Base-by-base conservation (phyloP, 192 early-diverging fungal genomes). In the Coemansia sp. region DNA sequence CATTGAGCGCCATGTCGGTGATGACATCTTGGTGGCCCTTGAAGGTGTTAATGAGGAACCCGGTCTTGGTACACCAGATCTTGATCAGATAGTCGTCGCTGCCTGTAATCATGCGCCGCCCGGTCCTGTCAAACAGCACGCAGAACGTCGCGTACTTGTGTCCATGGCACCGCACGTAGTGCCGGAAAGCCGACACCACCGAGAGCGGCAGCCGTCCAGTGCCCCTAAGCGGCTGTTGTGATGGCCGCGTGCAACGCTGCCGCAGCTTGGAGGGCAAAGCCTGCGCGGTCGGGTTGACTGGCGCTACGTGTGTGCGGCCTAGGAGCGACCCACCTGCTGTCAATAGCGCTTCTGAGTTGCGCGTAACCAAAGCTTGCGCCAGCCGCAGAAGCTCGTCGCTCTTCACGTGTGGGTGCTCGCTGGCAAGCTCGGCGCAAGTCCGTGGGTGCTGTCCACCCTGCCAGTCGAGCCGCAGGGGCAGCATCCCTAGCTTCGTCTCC, bases 11-110 rank as follows among this genome's bases (percentile, higher is more conserved):
- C 57, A 96, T 86, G 65, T 93, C 92, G 0, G 89, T 87, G 50
- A 96, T 89, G 38, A 91, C 90, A 38, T 86, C 84, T 39, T 84
- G 73, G 64, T 96, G 94, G 13, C 93, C 93, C 62, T 93, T 87
- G n/a, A 96, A 80, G 0, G 93, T 91, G 72, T 92, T 86, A 39
- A 96, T 87, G 10, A 94, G 82, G 61, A 86, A 89, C 32, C 93
- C 94, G 7, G 91, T 89, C 2, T 86, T 77, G 21, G 91, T 86
- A 72, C 91, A 91, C 93, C 93, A 96, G 3, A 95, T 80, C 62
- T 94, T 96, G 62, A 96, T 87, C 28, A 96, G 67, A 44, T 86
- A 91, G 73, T 96, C 94, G 74, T 96, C 94, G 76, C 91, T 93
- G 60, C 93, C 94, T 61, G 94, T 95, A 49, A 93, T 88, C 59